phyloP scores from a whole-genome alignment of 1,139 yeast genomes.

The Pichia sp. region DNA sequence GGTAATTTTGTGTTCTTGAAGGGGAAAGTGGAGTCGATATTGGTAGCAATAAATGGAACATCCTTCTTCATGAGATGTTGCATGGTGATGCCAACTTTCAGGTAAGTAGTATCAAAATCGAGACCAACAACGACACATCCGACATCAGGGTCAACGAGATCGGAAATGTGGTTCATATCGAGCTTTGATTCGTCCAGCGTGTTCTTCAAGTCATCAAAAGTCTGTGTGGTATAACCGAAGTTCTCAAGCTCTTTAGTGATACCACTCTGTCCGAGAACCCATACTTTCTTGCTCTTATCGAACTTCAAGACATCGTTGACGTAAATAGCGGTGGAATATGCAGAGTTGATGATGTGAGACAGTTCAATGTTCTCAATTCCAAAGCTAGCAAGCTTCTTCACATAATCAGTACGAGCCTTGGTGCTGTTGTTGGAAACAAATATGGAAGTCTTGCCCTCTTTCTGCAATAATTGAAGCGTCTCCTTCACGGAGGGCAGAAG shows the following conservation, averaged over 20 bases:
- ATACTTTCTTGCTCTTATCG: conserved; percentile 59
- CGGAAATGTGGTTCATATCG: conserved; percentile 41
- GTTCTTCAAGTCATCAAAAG: conserved; percentile 29
- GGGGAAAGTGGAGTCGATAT: conserved; percentile 92
- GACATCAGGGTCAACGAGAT: conserved; percentile 60
- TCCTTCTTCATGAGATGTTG: conserved; percentile 67
- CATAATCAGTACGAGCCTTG: conserved; percentile 73
- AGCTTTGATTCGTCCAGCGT: conserved; percentile 27
- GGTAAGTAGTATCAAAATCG: conserved; percentile 68
- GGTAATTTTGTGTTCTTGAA: conserved; percentile 78
- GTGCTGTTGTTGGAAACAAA: conserved; percentile 96
- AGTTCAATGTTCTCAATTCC: conserved; percentile 55
- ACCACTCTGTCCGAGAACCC: conserved; percentile 84
- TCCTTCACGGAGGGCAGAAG: conserved; percentile 68
- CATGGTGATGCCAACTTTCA: conserved; percentile 73
- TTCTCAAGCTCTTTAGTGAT: conserved; percentile 64
- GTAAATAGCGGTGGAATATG: conserved; percentile 88
- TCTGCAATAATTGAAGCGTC: conserved; percentile 50
- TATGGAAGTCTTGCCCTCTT: conserved; percentile 54
- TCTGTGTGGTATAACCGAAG: conserved; percentile 58
- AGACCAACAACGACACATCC: conserved; percentile 91
- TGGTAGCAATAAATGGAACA: conserved; percentile 85
- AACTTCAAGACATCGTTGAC: conserved; percentile 68
- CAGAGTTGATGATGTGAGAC: conserved; percentile 81
- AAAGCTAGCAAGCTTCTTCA: conserved; percentile 63